Evolutionary conservation across 2,329 filamentous ascomycete species (phyloP).

Genomic region (Fusarium praegraminearum): DNA sequence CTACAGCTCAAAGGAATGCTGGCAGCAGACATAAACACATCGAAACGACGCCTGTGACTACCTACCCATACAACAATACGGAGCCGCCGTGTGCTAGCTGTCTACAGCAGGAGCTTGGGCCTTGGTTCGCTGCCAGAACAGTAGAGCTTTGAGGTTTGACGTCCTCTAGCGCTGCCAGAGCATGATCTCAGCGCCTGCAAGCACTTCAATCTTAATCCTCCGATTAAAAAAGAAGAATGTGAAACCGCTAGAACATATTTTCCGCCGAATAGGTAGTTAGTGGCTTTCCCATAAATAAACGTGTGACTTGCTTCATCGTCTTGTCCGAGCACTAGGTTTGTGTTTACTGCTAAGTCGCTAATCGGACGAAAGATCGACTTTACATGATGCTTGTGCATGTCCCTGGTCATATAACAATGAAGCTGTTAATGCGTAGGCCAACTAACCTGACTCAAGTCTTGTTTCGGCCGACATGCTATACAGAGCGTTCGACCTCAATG

Average conservation of each 20-base stretch:
- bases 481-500: conserved; percentile 1
- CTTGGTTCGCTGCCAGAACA: background rate
- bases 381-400: background rate
- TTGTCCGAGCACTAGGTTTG: background rate
- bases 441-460: background rate
- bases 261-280: background rate
- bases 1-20: background rate
- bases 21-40: rapidly evolving
- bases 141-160: conserved; percentile 3
- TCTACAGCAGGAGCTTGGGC: background rate
- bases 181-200: conserved; percentile 4
- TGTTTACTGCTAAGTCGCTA: background rate
- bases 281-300: background rate
- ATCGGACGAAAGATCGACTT: conserved; percentile 1
- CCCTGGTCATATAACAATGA: background rate
- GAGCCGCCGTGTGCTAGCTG: background rate
- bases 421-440: background rate
- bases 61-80: background rate
- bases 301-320: background rate
- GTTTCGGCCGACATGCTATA: background rate
- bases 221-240: background rate
- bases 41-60: background rate
- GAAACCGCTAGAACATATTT: conserved; percentile 2
- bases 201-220: conserved; percentile 3
- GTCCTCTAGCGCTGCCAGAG: background rate